phyloP scores from a whole-genome alignment of 2,329 filamentous ascomycete species.

The Penicillium olsonii region DNA sequence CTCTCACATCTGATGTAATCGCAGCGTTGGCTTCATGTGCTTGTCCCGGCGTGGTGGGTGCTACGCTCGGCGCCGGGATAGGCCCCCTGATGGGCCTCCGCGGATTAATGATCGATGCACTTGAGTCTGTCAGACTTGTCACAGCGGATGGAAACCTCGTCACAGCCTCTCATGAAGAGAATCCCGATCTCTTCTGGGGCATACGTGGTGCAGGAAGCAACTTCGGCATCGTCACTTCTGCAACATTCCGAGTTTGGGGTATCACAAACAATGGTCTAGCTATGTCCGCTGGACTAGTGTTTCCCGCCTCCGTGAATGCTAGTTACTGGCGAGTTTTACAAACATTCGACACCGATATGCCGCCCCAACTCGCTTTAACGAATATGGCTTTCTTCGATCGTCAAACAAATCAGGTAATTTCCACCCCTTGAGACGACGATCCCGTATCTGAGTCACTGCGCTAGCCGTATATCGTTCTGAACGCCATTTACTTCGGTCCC shows the following conservation, averaged over 20 bases:
- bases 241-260: slow-evolving; percentile 34
- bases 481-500: background rate
- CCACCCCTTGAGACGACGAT: no score
- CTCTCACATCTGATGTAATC: background rate
- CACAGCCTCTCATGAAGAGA: slow-evolving; percentile 33
- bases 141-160: slow-evolving; percentile 42
- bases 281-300: slow-evolving; percentile 20
- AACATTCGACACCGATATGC: background rate
- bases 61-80: slow-evolving; percentile 20
- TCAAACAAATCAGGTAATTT: background rate
- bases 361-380: background rate
- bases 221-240: slow-evolving; percentile 42
- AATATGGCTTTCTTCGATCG: background rate
- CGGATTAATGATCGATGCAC: slow-evolving; percentile 17
- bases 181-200: slow-evolving; percentile 45
- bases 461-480: background rate
- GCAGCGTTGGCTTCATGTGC: background rate
- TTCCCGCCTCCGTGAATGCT: slow-evolving; percentile 9
- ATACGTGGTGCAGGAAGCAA: slow-evolving; percentile 45
- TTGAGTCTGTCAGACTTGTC: slow-evolving; percentile 28
- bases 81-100: slow-evolving; percentile 13
- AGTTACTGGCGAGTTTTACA: background rate
- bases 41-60: slow-evolving; percentile 12
- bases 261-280: slow-evolving; percentile 14
- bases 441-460: background rate